phyloP scores from a whole-genome alignment of 1,284 basidiomycete species.

The Rhodotorula sp. region DNA sequence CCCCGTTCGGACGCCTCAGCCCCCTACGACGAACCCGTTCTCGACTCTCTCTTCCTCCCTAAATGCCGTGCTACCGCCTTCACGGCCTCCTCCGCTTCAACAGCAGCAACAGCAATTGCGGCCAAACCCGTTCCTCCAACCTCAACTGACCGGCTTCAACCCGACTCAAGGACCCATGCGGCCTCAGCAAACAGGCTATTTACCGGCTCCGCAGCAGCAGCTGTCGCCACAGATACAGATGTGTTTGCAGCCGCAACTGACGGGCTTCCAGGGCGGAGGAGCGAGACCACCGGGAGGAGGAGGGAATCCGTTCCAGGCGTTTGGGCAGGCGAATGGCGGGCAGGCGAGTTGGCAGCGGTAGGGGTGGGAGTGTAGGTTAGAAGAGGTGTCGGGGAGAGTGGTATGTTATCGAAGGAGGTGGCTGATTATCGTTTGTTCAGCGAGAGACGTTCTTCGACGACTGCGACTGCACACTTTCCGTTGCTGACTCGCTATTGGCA shows the following conservation, averaged over 20 bases:
- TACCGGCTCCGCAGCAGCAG: background rate
- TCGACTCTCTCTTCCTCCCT: background rate
- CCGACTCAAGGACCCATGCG: background rate
- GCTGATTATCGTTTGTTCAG: no score
- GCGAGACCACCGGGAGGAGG: background rate
- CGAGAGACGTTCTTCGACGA: no score
- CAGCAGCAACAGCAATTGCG: background rate
- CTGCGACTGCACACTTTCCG: no score
- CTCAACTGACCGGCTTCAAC: background rate
- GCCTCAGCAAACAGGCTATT: background rate
- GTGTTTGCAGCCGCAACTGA: conserved; percentile 7
- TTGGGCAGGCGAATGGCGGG: conserved; percentile 7
- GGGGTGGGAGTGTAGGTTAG: background rate
- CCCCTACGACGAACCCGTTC: background rate
- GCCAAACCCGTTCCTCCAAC: conserved; percentile 15
- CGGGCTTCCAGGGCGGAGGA: conserved; percentile 1
- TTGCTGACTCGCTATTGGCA: no score
- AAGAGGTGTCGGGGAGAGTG: background rate
- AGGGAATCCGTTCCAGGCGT: conserved; percentile 17
- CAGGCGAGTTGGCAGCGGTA: background rate
- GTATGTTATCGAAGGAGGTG: no score
- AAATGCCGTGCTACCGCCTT: background rate
- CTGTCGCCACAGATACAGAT: background rate
- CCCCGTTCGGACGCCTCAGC: background rate
- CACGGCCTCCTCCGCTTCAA: background rate